Base-by-base conservation (phyloP, 2,329 filamentous ascomycete genomes). In the Claviceps capensis region DNA sequence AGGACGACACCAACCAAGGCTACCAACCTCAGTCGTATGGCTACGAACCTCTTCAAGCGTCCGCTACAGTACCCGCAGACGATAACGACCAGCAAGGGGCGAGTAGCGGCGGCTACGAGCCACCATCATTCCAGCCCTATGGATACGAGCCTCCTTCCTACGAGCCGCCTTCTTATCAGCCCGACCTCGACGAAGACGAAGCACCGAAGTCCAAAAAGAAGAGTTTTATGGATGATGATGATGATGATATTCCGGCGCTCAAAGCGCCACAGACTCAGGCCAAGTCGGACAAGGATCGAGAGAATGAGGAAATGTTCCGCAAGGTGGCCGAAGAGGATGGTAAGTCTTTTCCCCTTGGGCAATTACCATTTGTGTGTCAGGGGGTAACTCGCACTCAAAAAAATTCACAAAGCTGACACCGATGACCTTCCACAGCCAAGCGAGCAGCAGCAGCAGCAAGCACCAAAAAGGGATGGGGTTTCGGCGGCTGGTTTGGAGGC, bases 291-390 rank as follows among this genome's bases (percentile, higher is more conserved):
- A 83, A 81, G 60, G 87, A 94, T 60, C 77, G 80, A 23, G 85
- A 88, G 65, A 89, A 90, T 47, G 85, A 88, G 53, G 90, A 94
- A 60, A 82, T 88, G 65, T 88, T 96, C 73, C 80, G 82, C 52
- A 88, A 84, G 65, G 88, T 87, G 26, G 91, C 88, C 0, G 89
- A 85, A 61, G 81, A 83, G 67, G 82, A 85, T 69, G 79, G 79
- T 82, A 67, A 75, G 77, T 17, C 23, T 14, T 40, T 11, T 34
- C 30, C 30, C 30, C 9, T 34, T 11, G 30, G 9, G 9, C 30
- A 34, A 34, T 34, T 34, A 11, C 9, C 30, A 34, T 11, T 9
- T 34, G 30, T 34, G 30, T 34, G 30, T 34, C 30, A 11, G 26
- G 8, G 26, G 26, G 26, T 30, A 30, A 34, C 30, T 9, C 9